Percentiles rank a stretch among this genome's conserved stretches.
Evolutionary conservation across 768 basidiomycete species (phyloP).

Genomic region (Lactarius sanguifluus): DNA sequence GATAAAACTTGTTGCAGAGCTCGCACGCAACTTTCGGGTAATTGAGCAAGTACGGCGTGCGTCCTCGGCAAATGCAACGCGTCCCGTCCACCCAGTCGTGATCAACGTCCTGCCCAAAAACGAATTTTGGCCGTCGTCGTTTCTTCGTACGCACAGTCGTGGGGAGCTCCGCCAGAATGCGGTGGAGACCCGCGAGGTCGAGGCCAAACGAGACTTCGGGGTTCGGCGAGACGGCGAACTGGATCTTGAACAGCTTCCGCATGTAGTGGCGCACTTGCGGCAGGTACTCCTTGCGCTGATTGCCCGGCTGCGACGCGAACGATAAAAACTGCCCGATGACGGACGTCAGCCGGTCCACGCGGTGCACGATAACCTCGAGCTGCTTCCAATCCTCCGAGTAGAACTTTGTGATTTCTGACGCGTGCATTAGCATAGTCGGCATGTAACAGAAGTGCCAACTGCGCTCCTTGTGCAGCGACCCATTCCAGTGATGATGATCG

Average conservation of each 20-base stretch:
- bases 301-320: slow-evolving; percentile 63
- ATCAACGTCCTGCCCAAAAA: slow-evolving; percentile 76
- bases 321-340: slow-evolving; percentile 80
- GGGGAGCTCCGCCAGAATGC: slow-evolving; percentile 72
- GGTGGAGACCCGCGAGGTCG: slow-evolving; percentile 79
- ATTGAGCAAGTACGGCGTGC: slow-evolving; percentile 56
- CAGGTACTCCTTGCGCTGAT: slow-evolving; percentile 75
- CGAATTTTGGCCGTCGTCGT: slow-evolving; percentile 62
- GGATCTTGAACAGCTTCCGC: slow-evolving; percentile 87
- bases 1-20: slow-evolving; percentile 63
- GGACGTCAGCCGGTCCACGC: slow-evolving; percentile 70
- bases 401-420: slow-evolving; percentile 76
- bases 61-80: slow-evolving; percentile 77
- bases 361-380: slow-evolving; percentile 75
- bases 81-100: slow-evolving; percentile 72
- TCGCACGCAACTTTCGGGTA: slow-evolving; percentile 69
- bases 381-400: slow-evolving; percentile 82
- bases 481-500: slow-evolving; percentile 90
- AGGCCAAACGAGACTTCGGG: slow-evolving; percentile 80
- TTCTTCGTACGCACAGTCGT: slow-evolving; percentile 49
- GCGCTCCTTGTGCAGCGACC: slow-evolving; percentile 76
- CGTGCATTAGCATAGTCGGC: slow-evolving; percentile 63
- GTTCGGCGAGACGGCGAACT: slow-evolving; percentile 83
- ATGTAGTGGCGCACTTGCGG: slow-evolving; percentile 86
- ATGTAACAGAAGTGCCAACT: slow-evolving; percentile 83